These are phyloP conservation scores for Chlorella ohadii DNA, from an alignment of 139 green algal species.

Conservation along the genomic window DNA sequence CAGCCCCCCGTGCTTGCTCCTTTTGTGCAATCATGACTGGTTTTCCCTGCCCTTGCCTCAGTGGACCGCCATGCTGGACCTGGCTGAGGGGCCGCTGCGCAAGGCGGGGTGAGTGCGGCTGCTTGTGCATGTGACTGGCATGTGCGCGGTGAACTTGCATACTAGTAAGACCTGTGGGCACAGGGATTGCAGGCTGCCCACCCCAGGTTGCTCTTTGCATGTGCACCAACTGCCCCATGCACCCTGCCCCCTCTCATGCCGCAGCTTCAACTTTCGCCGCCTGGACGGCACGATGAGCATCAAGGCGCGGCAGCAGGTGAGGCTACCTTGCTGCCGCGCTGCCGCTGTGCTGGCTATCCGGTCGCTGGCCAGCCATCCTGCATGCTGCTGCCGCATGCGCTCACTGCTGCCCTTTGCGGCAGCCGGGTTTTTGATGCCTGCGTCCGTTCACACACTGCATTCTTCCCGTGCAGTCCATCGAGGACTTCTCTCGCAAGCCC, in stretches of 20 bases:
- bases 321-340: too few species aligned
- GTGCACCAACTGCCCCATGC: neutral
- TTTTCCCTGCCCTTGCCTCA: slow-evolving; percentile 32
- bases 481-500: slow-evolving; percentile 70
- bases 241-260: neutral
- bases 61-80: slow-evolving; percentile 93
- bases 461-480: slow-evolving; percentile 68
- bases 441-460: too few species aligned
- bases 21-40: too few species aligned
- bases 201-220: too few species aligned
- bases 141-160: too few species aligned
- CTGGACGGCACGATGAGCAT: slow-evolving; percentile 90
- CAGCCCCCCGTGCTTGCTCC: too few species aligned
- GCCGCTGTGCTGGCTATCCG: too few species aligned
- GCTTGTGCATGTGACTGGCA: too few species aligned
- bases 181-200: too few species aligned
- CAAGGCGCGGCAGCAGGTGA: neutral
- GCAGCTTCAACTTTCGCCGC: slow-evolving; percentile 62
- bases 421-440: too few species aligned
- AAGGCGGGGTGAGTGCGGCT: slow-evolving; percentile 38
- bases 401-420: neutral
- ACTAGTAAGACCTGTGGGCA: too few species aligned
- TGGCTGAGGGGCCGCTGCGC: slow-evolving; percentile 82
- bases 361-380: too few species aligned
- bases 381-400: neutral